Evolutionary conservation across 345 rosid genomes (phyloP).

Genomic region (Eucalyptus marginata): DNA sequence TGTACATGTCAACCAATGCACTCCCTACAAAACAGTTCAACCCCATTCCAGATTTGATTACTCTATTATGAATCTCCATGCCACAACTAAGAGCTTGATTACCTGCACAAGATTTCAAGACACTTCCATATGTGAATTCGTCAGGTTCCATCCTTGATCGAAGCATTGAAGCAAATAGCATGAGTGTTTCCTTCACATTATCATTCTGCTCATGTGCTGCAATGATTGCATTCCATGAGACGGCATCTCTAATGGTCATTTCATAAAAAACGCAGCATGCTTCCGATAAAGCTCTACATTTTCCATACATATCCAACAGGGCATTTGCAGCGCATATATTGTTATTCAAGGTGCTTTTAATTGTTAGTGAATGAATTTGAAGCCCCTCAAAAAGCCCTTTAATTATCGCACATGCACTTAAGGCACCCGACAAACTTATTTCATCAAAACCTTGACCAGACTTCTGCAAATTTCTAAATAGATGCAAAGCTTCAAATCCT

Average conservation of each 20-base stretch:
- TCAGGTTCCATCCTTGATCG: slow-evolving; percentile 60
- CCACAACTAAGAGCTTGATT: slow-evolving; percentile 42
- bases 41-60: slow-evolving; percentile 66
- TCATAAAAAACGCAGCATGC: slow-evolving; percentile 49
- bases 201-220: slow-evolving; percentile 82
- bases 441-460: slow-evolving; percentile 67
- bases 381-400: slow-evolving; percentile 55
- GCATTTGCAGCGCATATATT: slow-evolving; percentile 73
- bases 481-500: slow-evolving; percentile 47
- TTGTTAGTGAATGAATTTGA: slow-evolving; percentile 58
- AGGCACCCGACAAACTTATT: slow-evolving; percentile 75
- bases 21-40: slow-evolving; percentile 55
- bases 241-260: slow-evolving; percentile 70
- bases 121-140: slow-evolving; percentile 89
- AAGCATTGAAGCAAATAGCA: slow-evolving; percentile 57
- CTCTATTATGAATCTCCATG: slow-evolving; percentile 59
- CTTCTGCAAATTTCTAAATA: slow-evolving; percentile 37
- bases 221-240: slow-evolving; percentile 92
- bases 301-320: slow-evolving; percentile 85
- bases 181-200: slow-evolving; percentile 37
- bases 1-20: slow-evolving; percentile 84
- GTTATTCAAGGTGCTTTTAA: slow-evolving; percentile 33
- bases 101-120: slow-evolving; percentile 73
- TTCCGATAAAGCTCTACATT: slow-evolving; percentile 64
- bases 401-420: slow-evolving; percentile 69